phyloP scores from a whole-genome alignment of 2,329 filamentous ascomycete genomes.

The Tolypocladium pustulatum region DNA sequence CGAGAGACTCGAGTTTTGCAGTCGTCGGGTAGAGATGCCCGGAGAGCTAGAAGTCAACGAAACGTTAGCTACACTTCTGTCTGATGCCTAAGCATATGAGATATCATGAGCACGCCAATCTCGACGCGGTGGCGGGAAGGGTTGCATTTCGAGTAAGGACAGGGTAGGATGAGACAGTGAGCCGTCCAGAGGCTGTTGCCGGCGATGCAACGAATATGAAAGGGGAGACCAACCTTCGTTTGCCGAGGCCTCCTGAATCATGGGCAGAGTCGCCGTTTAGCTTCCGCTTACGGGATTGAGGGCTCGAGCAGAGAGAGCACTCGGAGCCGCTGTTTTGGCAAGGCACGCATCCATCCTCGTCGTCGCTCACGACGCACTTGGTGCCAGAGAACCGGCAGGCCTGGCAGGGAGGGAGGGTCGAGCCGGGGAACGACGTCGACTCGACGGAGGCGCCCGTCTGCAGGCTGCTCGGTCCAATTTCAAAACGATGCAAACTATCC shows the following conservation, averaged over 20 bases:
- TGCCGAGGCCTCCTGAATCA: slow-evolving; percentile 40
- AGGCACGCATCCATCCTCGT: slow-evolving; percentile 64
- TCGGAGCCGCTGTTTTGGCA: slow-evolving; percentile 71
- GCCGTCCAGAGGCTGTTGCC: not conserved
- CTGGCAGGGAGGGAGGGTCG: slow-evolving; percentile 51
- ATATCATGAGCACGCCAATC: not conserved
- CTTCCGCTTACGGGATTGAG: slow-evolving; percentile 71
- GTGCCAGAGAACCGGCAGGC: slow-evolving; percentile 64
- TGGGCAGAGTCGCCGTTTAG: slow-evolving; percentile 53
- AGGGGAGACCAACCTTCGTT: slow-evolving; percentile 53
- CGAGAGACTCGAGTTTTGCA: slow-evolving; percentile 47
- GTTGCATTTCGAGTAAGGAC: not conserved
- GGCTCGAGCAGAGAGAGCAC: slow-evolving; percentile 69
- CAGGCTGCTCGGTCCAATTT: slow-evolving; percentile 39
- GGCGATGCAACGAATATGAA: not conserved
- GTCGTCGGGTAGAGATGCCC: slow-evolving; percentile 38
- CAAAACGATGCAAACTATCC: slow-evolving; percentile 34
- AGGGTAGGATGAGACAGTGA: not conserved
- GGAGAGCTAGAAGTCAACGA: slow-evolving; percentile 37
- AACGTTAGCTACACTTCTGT: not conserved
- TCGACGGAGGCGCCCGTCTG: slow-evolving; percentile 43
- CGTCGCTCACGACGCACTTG: slow-evolving; percentile 65
- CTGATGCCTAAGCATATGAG: not conserved
- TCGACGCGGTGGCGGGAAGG: not conserved
- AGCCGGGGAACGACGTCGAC: slow-evolving; percentile 28